Base-by-base conservation (phyloP, 352 stramenopile species). In the Pythium folliculosum region DNA sequence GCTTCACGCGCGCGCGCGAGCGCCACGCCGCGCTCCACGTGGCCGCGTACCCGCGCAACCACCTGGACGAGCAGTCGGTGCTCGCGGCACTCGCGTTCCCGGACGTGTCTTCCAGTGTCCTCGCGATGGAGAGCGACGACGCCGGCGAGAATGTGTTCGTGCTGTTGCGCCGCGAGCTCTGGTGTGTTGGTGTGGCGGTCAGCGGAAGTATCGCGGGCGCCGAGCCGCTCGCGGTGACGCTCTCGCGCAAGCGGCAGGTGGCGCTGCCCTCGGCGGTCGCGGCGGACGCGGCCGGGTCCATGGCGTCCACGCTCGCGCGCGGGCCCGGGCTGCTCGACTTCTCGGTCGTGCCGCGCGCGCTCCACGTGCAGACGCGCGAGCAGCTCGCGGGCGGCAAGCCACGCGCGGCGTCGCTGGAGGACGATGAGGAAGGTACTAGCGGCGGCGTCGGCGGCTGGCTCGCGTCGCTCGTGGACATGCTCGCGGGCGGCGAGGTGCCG, bases 1-100 rank as follows among this genome's bases (percentile, higher is more conserved):
- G 78, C 44, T 90, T 88, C 57, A 86, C 86, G 30, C 72, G 80
- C 17, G 75, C 79, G 30, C 81, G 73, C 32, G 84, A 95, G 44
- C 59, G 78, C 5, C 82, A 94, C 61, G 56, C 72, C 27, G 66
- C 63, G 1, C 60, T 93, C 19, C 81, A 93, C 57, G 61, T 95
- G 8, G 75, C 85, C 47, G 82, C 78, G 23, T 95, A 90, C 37
- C 84, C 85, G 17, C 77, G 88, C 13, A 88, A 95, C 69, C 84
- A 92, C 63, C 67, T 95, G 52, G 85, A 92, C 47, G 79, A 86
- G 14, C 74, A 88, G 27, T 88, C 82, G 10, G 66, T 88, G 10
- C 65, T 91, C 27, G 73, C 81, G 5, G 59, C 74, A 43, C 61
- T 93, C 3, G 60, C 78, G 44, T 89, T 86, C 25, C 62, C 73